These are phyloP conservation scores for Neocucurbitaria cava DNA, from an alignment of 2,329 filamentous ascomycete genomes.

Conservation along the genomic window DNA sequence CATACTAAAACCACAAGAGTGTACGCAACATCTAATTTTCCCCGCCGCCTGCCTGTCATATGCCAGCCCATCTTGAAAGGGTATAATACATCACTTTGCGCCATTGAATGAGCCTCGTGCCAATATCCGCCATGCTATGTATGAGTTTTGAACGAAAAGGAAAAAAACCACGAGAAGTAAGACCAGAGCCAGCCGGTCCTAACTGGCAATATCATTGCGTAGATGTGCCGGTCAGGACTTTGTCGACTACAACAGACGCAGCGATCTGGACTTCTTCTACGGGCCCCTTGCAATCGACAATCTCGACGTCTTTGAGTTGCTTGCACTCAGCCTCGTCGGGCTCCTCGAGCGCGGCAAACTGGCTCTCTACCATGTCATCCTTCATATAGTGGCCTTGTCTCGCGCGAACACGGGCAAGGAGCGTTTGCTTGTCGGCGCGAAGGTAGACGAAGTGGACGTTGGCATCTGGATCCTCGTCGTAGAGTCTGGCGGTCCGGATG, in stretches of 20 bases:
- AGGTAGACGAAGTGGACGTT: constrained; percentile 90
- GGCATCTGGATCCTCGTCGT: constrained; percentile 54
- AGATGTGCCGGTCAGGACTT: constrained; percentile 21
- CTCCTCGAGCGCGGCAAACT: constrained; percentile 86
- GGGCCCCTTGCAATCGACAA: constrained; percentile 55
- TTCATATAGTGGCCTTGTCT: constrained; percentile 95
- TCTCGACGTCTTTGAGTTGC: constrained; percentile 52
- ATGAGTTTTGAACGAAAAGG: not conserved
- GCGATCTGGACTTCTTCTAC: constrained; percentile 50
- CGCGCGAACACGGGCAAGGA: constrained; percentile 75
- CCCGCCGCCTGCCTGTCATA: not conserved
- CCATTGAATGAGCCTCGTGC: not conserved
- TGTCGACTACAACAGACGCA: constrained; percentile 49
- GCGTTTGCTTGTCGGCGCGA: constrained; percentile 74
- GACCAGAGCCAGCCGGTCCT: constrained; percentile 9
- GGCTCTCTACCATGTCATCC: constrained; percentile 90
- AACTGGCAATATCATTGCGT: not conserved
- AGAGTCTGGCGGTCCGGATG: constrained; percentile 57
- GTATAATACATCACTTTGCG: not conserved
- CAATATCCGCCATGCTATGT: not conserved
- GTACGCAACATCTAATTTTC: not conserved
- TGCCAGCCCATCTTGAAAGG: not conserved
- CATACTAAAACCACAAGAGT: not conserved
- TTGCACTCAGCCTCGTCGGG: constrained; percentile 71
- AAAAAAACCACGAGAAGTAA: not conserved